phyloP scores from a whole-genome alignment of 73 alveolate genomes.

The Tetrahymena thermophila region DNA sequence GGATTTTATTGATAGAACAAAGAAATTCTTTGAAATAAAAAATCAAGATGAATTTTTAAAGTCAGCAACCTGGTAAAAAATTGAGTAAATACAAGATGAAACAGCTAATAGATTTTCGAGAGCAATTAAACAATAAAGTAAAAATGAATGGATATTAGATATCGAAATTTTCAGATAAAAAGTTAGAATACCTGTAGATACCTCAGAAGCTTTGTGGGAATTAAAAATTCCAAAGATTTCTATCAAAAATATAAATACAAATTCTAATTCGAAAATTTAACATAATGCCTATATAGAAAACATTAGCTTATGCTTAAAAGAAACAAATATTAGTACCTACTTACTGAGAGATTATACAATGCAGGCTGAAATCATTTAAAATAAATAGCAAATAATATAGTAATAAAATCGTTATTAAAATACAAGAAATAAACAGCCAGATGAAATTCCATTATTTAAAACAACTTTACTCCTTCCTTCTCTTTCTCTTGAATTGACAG shows the following conservation, averaged over 20 bases:
- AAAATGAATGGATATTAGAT: background rate
- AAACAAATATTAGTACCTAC: background rate
- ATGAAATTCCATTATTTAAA: background rate
- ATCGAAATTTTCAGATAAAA: background rate
- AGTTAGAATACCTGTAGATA: background rate
- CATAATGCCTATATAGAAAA: background rate
- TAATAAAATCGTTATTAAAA: background rate
- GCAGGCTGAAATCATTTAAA: background rate
- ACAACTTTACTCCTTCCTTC: background rate
- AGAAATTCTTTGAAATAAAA: background rate
- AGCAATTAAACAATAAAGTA: background rate
- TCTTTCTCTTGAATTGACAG: background rate
- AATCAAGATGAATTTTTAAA: background rate
- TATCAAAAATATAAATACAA: background rate
- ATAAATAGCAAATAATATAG: background rate
- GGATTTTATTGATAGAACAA: background rate
- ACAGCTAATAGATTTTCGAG: background rate
- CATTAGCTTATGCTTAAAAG: background rate
- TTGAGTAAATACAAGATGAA: background rate
- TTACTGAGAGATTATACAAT: background rate
- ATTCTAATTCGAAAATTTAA: background rate
- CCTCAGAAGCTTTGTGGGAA: background rate
- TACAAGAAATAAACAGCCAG: background rate
- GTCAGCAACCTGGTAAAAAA: background rate
- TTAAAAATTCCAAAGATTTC: background rate